These are phyloP conservation scores for Vitis cinerea DNA, from an alignment of 164 flowering plant species.

Conservation along the genomic window DNA sequence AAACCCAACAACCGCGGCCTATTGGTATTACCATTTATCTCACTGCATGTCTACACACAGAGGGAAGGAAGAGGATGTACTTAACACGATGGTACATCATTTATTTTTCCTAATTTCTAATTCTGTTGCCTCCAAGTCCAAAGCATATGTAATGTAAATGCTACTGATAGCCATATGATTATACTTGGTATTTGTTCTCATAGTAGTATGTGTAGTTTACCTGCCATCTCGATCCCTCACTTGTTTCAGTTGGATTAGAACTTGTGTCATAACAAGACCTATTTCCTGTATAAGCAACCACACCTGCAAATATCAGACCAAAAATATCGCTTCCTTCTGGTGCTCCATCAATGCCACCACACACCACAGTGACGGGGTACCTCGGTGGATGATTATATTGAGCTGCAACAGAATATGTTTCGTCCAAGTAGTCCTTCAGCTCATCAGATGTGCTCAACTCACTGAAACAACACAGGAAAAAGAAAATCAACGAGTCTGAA, in stretches of 20 bases:
- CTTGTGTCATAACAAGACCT: conserved; percentile 9
- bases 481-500: neutral
- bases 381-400: conserved; percentile 25
- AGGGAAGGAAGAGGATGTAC: no score
- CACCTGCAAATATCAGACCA: conserved; percentile 15
- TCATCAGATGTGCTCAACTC: conserved; percentile 3
- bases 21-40: conserved; percentile 32
- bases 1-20: neutral
- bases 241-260: conserved; percentile 16
- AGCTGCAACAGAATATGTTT: conserved; percentile 11
- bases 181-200: neutral
- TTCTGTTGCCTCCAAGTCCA: neutral
- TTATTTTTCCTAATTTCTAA: neutral
- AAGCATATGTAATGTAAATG: no score
- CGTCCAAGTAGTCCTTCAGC: conserved; percentile 18
- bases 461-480: conserved; percentile 1
- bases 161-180: no score
- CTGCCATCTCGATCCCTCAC: conserved; percentile 46
- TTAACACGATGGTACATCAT: neutral
- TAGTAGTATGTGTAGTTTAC: conserved; percentile 14
- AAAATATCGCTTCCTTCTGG: conserved; percentile 6
- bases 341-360: no score
- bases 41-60: conserved; percentile 26
- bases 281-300: conserved; percentile 16
- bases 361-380: neutral